Evolutionary conservation across 805 yeast species (phyloP).

Genomic region (Wickerhamiella qilinensis): DNA sequence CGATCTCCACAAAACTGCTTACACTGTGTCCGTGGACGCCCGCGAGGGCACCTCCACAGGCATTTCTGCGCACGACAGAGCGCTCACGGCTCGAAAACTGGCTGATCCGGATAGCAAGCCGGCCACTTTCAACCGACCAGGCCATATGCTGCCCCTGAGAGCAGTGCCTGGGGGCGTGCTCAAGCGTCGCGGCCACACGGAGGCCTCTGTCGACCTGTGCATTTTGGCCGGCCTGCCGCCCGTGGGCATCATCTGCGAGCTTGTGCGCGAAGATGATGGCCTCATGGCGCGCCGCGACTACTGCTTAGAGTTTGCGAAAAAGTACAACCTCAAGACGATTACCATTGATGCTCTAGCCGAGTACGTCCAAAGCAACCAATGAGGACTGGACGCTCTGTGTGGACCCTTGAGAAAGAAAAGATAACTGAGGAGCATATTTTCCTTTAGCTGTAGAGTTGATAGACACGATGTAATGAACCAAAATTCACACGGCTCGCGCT

Average conservation of each 20-base stretch:
- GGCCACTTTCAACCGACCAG: slow-evolving; percentile 71
- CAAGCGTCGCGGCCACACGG: slow-evolving; percentile 87
- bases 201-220: slow-evolving; percentile 86
- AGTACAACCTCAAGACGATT: slow-evolving; percentile 50
- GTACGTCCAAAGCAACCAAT: slow-evolving; percentile 24
- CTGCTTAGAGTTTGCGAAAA: slow-evolving; percentile 52
- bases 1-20: slow-evolving; percentile 94
- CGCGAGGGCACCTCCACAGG: slow-evolving; percentile 92
- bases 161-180: slow-evolving; percentile 76
- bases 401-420: too few relatives aligned
- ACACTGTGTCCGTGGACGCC: slow-evolving; percentile 80
- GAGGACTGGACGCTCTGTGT: too few relatives aligned
- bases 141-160: slow-evolving; percentile 84
- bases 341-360: slow-evolving; percentile 61
- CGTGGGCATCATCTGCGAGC: slow-evolving; percentile 85
- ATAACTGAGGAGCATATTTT: too few relatives aligned
- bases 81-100: slow-evolving; percentile 57
- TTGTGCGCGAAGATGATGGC: slow-evolving; percentile 87
- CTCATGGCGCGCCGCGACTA: slow-evolving; percentile 88
- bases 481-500: too few relatives aligned
- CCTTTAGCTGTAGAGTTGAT: too few relatives aligned
- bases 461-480: too few relatives aligned
- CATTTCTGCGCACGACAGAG: slow-evolving; percentile 86
- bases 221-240: slow-evolving; percentile 60
- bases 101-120: slow-evolving; percentile 46